Percentiles rank a stretch among this genome's conserved stretches.
phyloP scores from a whole-genome alignment of 306 rosid genomes.

The Prunus mira region DNA sequence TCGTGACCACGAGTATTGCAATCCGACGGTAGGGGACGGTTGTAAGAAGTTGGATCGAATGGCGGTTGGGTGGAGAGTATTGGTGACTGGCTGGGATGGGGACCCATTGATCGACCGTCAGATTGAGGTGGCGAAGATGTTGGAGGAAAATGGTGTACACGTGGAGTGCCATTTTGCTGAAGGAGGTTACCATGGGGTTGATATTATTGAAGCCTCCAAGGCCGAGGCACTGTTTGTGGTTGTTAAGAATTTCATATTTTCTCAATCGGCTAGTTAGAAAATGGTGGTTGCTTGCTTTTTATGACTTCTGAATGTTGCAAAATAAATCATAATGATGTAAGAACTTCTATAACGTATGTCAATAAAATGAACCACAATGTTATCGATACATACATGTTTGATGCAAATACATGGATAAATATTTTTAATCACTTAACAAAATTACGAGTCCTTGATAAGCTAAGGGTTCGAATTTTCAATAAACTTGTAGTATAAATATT shows the following conservation, averaged over 20 bases:
- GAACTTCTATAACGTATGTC: too few species aligned
- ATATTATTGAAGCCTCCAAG: slow-evolving; percentile 19
- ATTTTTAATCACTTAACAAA: accelerated
- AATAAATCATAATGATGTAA: too few species aligned
- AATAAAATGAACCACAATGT: too few species aligned
- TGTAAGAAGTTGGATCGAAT: slow-evolving; percentile 7
- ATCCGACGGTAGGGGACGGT: slow-evolving; percentile 35
- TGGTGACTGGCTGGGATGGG: slow-evolving; percentile 44
- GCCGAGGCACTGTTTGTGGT: slow-evolving; percentile 1
- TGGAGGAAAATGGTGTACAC: slow-evolving; percentile 30
- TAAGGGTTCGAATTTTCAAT: too few species aligned
- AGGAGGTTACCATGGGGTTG: slow-evolving; percentile 50
- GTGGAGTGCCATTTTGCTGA: slow-evolving; percentile 31
- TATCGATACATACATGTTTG: too few species aligned
- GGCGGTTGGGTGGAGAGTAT: slow-evolving; percentile 30
- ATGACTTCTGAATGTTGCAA: too few species aligned
- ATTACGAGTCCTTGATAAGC: too few species aligned
- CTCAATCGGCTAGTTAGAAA: neutral
- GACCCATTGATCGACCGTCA: slow-evolving; percentile 57
- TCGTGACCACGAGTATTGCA: slow-evolving; percentile 50
- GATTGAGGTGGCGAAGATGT: slow-evolving; percentile 23
- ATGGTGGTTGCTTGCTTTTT: neutral
- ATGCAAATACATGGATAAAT: too few species aligned
- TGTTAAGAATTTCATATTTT: neutral
- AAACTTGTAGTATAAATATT: too few species aligned